phyloP scores from a whole-genome alignment of 1,284 basidiomycete genomes.

The Anthracocystis walkeri region DNA sequence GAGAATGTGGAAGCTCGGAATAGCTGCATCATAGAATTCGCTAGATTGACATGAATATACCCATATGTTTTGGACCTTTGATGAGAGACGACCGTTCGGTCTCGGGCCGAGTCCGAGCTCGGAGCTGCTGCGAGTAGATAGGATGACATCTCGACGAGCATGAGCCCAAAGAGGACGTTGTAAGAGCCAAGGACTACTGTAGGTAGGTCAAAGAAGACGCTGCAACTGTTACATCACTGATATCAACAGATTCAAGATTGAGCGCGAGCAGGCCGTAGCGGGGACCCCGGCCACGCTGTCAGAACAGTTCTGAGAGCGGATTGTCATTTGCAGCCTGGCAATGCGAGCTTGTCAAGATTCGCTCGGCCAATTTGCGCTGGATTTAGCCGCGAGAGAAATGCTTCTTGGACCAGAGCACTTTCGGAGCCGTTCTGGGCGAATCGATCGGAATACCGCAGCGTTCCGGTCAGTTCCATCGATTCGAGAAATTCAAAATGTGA shows the following conservation, averaged over 20 bases:
- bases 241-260: too few species aligned
- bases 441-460: conserved; percentile 12
- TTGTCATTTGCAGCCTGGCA: too few species aligned
- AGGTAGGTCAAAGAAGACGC: too few species aligned
- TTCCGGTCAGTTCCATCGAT: conserved; percentile 12
- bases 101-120: too few species aligned
- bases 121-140: background rate
- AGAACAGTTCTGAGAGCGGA: too few species aligned
- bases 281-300: too few species aligned
- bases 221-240: too few species aligned
- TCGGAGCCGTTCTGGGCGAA: background rate
- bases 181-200: too few species aligned
- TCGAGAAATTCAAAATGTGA: background rate
- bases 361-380: conserved; percentile 6
- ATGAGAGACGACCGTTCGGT: background rate
- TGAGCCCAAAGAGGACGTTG: too few species aligned
- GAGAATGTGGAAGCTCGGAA: too few species aligned
- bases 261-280: too few species aligned
- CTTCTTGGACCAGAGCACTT: conserved; percentile 6
- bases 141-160: too few species aligned
- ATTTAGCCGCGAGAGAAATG: background rate
- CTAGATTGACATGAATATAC: conserved; percentile 9
- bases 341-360: background rate
- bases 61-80: background rate
- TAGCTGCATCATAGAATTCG: background rate